phyloP scores from a whole-genome alignment of 257 asterid genomes.

The Nicotiana paniculata region DNA sequence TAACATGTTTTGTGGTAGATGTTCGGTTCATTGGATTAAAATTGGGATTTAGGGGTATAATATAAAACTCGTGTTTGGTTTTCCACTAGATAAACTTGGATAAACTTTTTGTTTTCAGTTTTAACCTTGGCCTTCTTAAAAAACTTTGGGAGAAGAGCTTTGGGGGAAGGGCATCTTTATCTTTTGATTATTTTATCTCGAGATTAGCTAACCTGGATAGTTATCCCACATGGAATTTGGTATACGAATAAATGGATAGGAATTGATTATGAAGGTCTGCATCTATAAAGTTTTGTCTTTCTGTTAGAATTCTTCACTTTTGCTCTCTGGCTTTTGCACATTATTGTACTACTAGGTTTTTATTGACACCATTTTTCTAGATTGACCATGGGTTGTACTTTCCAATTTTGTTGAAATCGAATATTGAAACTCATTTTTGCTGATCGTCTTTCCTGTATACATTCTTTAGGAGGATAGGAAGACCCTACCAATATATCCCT shows the following conservation, averaged over 20 bases:
- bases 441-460: slow-evolving; percentile 3
- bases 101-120: no score
- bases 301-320: not conserved
- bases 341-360: not conserved
- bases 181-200: no score
- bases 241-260: not conserved
- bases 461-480: slow-evolving; percentile 69
- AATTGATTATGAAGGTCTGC: not conserved
- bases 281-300: not conserved
- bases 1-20: no score
- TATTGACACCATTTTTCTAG: not conserved
- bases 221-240: no score
- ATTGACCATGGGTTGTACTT: not conserved
- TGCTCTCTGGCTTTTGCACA: not conserved
- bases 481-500: slow-evolving; percentile 73
- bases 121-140: no score
- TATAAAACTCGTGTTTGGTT: no score
- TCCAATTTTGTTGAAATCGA: not conserved
- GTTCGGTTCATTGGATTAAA: no score
- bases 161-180: no score
- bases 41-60: no score
- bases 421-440: not conserved
- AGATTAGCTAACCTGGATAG: no score
- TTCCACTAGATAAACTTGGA: no score
- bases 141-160: no score